phyloP scores from a whole-genome alignment of 2,329 filamentous ascomycete species.

The Claviceps pusilla region DNA sequence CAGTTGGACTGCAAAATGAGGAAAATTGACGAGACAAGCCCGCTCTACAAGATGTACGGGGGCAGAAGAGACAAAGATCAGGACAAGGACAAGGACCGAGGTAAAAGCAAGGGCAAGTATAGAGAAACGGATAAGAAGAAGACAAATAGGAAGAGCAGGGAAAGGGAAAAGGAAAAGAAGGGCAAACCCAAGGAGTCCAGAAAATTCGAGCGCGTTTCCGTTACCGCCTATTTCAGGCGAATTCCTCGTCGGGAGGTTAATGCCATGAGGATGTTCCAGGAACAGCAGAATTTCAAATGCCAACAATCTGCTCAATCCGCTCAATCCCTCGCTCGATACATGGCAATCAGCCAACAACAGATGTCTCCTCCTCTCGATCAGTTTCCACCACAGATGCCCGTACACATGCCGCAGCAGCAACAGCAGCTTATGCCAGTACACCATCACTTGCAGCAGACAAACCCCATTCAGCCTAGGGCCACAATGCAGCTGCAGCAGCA shows the following conservation, averaged over 20 bases:
- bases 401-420: neutral
- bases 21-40: conserved; percentile 10
- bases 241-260: conserved; percentile 19
- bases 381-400: neutral
- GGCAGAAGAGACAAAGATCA: conserved; percentile 1
- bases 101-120: conserved; percentile 6
- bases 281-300: conserved; percentile 6
- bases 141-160: neutral
- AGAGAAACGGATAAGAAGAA: conserved; percentile 8
- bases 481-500: neutral
- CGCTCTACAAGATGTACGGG: neutral
- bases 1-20: conserved; percentile 29
- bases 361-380: neutral
- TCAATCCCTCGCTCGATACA: neutral
- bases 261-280: conserved; percentile 14
- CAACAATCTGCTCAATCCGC: neutral
- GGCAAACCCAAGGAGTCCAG: conserved; percentile 15
- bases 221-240: conserved; percentile 33
- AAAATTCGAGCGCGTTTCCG: conserved; percentile 22
- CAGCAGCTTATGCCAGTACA: neutral
- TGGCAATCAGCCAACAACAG: neutral
- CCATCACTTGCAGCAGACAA: neutral
- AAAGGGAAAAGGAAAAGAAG: neutral
- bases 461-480: neutral
- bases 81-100: conserved; percentile 7